A percentile compares a stretch with the other conserved stretches of the same genome.
These are phyloP conservation scores for Penicillium glabrum DNA, from an alignment of 2,329 filamentous ascomycete genomes.

Conservation along the genomic window DNA sequence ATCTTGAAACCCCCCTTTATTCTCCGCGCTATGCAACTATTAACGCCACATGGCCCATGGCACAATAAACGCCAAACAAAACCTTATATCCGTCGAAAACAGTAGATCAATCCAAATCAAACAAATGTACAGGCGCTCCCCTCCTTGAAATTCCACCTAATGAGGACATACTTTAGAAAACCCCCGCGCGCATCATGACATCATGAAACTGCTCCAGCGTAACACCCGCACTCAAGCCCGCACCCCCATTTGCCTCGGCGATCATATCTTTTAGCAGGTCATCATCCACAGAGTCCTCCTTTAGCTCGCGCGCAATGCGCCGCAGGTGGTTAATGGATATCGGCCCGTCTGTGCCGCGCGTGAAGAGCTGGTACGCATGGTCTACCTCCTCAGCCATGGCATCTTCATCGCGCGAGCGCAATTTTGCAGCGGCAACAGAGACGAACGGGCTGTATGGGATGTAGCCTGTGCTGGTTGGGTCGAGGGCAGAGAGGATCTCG, in stretches of 20 bases:
- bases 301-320: conserved; percentile 75
- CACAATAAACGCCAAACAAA: conserved; percentile 7
- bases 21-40: conserved; percentile 13
- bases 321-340: conserved; percentile 80
- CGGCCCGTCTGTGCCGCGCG: conserved; percentile 52
- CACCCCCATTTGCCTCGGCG: conserved; percentile 83
- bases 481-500: conserved; percentile 77
- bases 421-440: conserved; percentile 81
- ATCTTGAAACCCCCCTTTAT: neutral
- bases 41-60: neutral
- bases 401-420: conserved; percentile 59
- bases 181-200: conserved; percentile 80
- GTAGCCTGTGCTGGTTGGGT: conserved; percentile 77
- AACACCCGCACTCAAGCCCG: conserved; percentile 69
- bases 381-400: conserved; percentile 69
- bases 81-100: conserved; percentile 6
- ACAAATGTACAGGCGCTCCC: neutral
- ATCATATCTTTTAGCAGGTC: conserved; percentile 91
- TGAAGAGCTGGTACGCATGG: conserved; percentile 81
- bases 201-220: conserved; percentile 77
- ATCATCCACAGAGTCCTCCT: conserved; percentile 76
- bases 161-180: conserved; percentile 59
- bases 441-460: conserved; percentile 80
- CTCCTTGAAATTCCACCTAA: neutral
- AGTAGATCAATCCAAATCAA: neutral